A percentile compares a stretch with the other conserved stretches of the same genome.
phyloP scores from a whole-genome alignment of 2,329 filamentous ascomycete genomes.

The Pseudogymnoascus pannorum region DNA sequence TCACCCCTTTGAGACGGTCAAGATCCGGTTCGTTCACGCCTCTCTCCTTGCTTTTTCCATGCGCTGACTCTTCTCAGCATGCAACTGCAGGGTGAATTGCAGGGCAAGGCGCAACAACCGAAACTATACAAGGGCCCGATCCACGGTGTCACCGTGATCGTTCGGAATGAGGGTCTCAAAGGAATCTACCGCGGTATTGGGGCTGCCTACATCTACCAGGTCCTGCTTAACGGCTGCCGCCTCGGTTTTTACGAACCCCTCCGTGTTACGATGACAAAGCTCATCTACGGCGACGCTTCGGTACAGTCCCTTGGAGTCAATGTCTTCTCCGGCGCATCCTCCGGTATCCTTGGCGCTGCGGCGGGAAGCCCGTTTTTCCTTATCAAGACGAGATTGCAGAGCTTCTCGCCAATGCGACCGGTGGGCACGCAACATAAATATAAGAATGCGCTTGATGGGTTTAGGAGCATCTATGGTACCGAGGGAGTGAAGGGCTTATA shows the following conservation, averaged over 20 bases:
- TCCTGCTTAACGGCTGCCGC: conserved; percentile 92
- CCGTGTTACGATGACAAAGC: conserved; percentile 60
- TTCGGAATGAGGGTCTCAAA: conserved; percentile 78
- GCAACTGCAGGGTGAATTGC: conserved; percentile 93
- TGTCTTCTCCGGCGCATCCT: conserved; percentile 83
- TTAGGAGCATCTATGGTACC: conserved; percentile 66
- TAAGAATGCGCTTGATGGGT: conserved; percentile 74
- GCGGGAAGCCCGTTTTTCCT: conserved; percentile 95
- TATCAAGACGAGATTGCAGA: conserved; percentile 92
- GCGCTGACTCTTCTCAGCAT: conserved; percentile 46
- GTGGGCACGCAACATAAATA: conserved; percentile 97
- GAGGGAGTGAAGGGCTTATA: conserved; percentile 82
- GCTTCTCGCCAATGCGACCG: conserved; percentile 83
- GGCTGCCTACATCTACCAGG: conserved; percentile 92
- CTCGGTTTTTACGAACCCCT: conserved; percentile 97
- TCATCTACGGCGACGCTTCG: conserved; percentile 64
- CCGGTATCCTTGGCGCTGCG: conserved; percentile 86
- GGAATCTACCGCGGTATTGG: conserved; percentile 86
- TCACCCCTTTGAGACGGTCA: conserved; percentile 97
- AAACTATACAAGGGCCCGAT: conserved; percentile 86
- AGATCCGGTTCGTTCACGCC: conserved; percentile 67
- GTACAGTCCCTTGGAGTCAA: conserved; percentile 84
- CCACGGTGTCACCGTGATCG: conserved; percentile 83
- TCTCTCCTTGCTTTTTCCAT: not conserved
- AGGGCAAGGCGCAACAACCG: conserved; percentile 75